A percentile compares a stretch with the other conserved stretches of the same genome.
Evolutionary conservation across 352 stramenopile genomes (phyloP).

Genomic region (Phytopythium oedochilum): DNA sequence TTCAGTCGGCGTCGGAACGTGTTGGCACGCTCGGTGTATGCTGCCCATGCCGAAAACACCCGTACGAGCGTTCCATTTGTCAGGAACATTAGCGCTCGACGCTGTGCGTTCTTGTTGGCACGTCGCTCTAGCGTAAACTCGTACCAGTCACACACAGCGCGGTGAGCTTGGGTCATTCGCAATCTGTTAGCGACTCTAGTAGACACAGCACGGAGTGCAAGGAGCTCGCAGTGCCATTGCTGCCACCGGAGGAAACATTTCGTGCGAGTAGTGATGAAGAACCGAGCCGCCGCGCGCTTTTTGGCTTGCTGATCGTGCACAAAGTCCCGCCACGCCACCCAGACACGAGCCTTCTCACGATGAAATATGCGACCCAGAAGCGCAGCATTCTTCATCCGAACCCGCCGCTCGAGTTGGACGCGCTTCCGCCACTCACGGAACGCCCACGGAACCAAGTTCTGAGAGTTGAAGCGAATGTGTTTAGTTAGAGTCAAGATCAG

Average conservation of each 20-base stretch:
- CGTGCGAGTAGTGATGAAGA: constrained; percentile 47
- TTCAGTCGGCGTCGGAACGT: constrained; percentile 35
- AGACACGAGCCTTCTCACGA: constrained; percentile 44
- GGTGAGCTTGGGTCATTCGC: constrained; percentile 26
- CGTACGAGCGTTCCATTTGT: constrained; percentile 52
- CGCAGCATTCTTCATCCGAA: constrained; percentile 42
- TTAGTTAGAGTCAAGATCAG: background rate
- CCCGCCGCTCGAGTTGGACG: constrained; percentile 21
- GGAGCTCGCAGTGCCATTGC: constrained; percentile 28
- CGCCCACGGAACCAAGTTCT: constrained; percentile 62
- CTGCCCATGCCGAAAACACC: constrained; percentile 49
- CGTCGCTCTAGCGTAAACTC: constrained; percentile 58
- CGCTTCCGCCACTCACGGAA: constrained; percentile 67
- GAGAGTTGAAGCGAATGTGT: background rate
- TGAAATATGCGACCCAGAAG: constrained; percentile 52
- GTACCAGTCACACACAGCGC: constrained; percentile 60
- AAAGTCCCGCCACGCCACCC: constrained; percentile 60
- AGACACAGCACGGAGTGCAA: constrained; percentile 36
- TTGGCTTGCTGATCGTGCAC: constrained; percentile 44
- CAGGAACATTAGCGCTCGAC: constrained; percentile 61
- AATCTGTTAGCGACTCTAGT: constrained; percentile 36
- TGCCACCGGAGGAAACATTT: constrained; percentile 71
- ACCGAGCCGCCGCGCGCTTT: constrained; percentile 49
- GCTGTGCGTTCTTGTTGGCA: constrained; percentile 31
- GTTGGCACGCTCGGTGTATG: constrained; percentile 31